Evolutionary conservation across 768 basidiomycete genomes (phyloP), one percentile per base, ranked within the genome.

Genomic region (Mycena vitilis): DNA sequence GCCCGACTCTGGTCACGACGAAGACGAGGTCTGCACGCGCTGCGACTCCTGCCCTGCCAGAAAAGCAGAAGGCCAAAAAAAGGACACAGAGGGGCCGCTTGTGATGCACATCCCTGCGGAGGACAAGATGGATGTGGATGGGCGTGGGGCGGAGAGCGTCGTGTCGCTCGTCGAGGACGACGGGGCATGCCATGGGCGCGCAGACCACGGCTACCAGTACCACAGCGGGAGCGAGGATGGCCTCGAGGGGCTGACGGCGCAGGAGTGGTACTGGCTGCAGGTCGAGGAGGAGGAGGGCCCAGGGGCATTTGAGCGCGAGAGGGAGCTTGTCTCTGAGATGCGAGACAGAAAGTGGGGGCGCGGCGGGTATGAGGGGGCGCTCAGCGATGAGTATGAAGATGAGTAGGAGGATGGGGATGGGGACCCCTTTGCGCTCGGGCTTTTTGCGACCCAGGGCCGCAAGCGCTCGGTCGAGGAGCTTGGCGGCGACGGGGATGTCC

Each of bases 221-320:
- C 12, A 16, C 42, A n/a, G n/a, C n/a, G n/a, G n/a, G n/a, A n/a
- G n/a, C n/a, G n/a, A n/a, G n/a, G n/a, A n/a, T n/a, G n/a, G n/a
- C n/a, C n/a, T n/a, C n/a, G 63, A 56, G 40, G 58, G 25, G n/a
- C 45, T 57, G 25, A 58, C 40, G 6, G 36, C 30, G 51, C 40
- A 6, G 53, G 52, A 37, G 40, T 37, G 70, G 55, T 78, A 73
- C 7, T 77, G 77, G 8, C 76, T 76, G n/a, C 78, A 78, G 25
- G 79, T 80, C 40, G 77, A 76, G 12, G 79, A 75, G 53, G 80
- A 80, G 48, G 76, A 79, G n/a, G 82, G 80, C 40, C 81, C 74
- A 5, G 73, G 71, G 0, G 65, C 60, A 45, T 51, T 40, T 13
- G 71, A 71, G 55, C 61, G 56, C 64, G 65, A 61, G 74, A 71